Evolutionary conservation across 805 yeast genomes (phyloP).

Genomic region (Brettanomyces nanus): DNA sequence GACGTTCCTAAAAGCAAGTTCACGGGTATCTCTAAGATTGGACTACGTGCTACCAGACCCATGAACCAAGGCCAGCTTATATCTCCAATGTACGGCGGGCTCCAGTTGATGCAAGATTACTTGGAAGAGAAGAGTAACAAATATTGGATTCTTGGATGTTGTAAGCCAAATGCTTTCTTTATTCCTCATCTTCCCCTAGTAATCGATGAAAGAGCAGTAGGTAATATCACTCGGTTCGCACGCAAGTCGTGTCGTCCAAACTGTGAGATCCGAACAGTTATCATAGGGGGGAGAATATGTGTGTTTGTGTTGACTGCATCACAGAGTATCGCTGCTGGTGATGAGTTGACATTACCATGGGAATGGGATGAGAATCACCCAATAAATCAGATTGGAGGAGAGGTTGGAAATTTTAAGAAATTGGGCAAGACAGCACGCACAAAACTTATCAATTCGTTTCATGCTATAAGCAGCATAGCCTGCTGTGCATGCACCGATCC

Average conservation of each 20-base stretch:
- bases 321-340: slow-evolving; percentile 48
- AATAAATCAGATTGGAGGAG: slow-evolving; percentile 41
- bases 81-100: slow-evolving; percentile 63
- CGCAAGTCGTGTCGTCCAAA: slow-evolving; percentile 74
- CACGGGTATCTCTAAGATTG: slow-evolving; percentile 62
- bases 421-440: slow-evolving; percentile 46
- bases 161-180: slow-evolving; percentile 49
- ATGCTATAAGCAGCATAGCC: slow-evolving; percentile 49
- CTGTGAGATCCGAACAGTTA: slow-evolving; percentile 49
- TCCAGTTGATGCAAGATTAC: slow-evolving; percentile 59
- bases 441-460: slow-evolving; percentile 51
- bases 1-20: slow-evolving; percentile 43
- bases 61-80: slow-evolving; percentile 44
- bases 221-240: slow-evolving; percentile 67
- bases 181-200: slow-evolving; percentile 55
- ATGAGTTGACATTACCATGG: slow-evolving; percentile 78
- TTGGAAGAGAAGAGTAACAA: slow-evolving; percentile 63
- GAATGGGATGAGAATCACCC: slow-evolving; percentile 84
- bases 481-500: slow-evolving; percentile 54
- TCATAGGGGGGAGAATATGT: slow-evolving; percentile 29
- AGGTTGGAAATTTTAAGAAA: slow-evolving; percentile 44
- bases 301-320: slow-evolving; percentile 52
- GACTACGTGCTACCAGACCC: slow-evolving; percentile 38
- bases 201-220: slow-evolving; percentile 72
- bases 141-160: slow-evolving; percentile 66